Base-by-base conservation (phyloP, 257 asterid genomes). In the Linaria vulgaris region DNA sequence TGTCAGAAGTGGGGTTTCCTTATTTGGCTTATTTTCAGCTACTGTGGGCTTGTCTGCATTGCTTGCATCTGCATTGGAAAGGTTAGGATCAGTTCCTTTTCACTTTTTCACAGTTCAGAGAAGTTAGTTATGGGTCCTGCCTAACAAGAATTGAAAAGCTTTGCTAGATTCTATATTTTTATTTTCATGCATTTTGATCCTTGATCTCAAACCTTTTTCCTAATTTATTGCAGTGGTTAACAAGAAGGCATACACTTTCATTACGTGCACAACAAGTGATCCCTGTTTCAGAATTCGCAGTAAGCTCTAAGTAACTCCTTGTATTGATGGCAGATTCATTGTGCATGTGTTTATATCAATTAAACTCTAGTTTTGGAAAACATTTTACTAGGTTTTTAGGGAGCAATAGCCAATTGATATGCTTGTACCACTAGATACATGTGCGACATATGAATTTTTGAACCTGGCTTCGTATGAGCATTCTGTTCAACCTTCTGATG, bases 1-100 rank as follows among this genome's bases (percentile, higher is more conserved):
- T 97, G 97, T 68, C 97, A 94, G 80, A 89, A 90, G 60, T 90
- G 97, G 99, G 99, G 97, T 56, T 94, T 90, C 76, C 96, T 87
- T 51, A 94, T 94, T 76, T 94, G 97, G 96, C 79, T 94, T 72
- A 85, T 90, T 57, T 90, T 94, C 81, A 90, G 99, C 84, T 94
- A 85, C 77, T 94, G 96, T 72, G 99, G 97, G 66, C 98, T 91
- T 52, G 63, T 80, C 47, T 89, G 95, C 78, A 77, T 88, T 45
- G 95, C 88, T 79, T 80, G 95, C 82, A 72, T 86, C 68, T 78
- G 90, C 59, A 38, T 77, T 62, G 95, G 92, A 79, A 91, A 88
- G 98, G 98, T 88, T 72, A 63, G 87, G 68, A 22, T n/a, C 60
- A 34, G 30, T 31, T 69, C 74, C 48, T 61, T 30, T 61, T 60